Conservation (phyloP, 139 green algal species). For the Chlamydomonas sp. region DNA sequence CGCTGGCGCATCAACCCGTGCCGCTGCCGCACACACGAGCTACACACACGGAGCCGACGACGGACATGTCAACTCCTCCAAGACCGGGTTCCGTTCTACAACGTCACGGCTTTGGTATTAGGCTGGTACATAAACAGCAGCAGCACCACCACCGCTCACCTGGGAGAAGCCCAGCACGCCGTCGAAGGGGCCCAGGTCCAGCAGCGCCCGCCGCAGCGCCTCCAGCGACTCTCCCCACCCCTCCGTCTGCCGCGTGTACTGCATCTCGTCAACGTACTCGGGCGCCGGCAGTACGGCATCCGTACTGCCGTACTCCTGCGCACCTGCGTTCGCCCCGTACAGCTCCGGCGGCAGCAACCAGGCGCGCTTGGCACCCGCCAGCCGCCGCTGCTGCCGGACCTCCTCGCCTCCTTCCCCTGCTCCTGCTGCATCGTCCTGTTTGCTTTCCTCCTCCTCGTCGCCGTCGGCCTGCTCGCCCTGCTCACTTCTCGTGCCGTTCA, state of each 20-base stretch:
- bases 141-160: conserved; percentile 22
- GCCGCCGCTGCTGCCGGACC: not conserved
- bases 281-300: conserved; percentile 26
- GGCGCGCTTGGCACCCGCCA: conserved; percentile 25
- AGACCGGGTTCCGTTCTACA: too few species aligned
- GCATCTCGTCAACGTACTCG: conserved; percentile 42
- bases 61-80: too few species aligned
- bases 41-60: too few species aligned
- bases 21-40: too few species aligned
- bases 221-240: conserved; percentile 71
- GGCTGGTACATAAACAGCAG: not conserved
- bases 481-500: too few species aligned
- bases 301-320: not conserved
- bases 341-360: conserved; percentile 59
- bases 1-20: too few species aligned
- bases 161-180: conserved; percentile 91
- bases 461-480: too few species aligned
- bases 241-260: conserved; percentile 66
- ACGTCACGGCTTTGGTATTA: not conserved
- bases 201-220: conserved; percentile 51
- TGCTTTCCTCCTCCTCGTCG: not conserved
- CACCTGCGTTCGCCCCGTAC: not conserved
- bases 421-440: not conserved
- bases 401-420: not conserved
- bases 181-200: conserved; percentile 72